phyloP scores from a whole-genome alignment of 306 rosid species.

The Quillaja saponaria region DNA sequence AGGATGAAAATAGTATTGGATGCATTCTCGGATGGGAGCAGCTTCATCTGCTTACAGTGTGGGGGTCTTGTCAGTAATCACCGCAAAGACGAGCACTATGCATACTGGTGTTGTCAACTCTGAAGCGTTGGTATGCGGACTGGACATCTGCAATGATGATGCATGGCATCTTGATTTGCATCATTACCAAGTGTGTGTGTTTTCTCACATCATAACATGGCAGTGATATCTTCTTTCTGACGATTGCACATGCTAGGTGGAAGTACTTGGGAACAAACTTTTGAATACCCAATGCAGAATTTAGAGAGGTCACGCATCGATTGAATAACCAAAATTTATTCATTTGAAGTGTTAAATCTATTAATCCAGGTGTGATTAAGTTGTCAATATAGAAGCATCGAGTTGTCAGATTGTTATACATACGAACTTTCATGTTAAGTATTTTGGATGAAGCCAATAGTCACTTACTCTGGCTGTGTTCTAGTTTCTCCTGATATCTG shows the following conservation, averaged over 20 bases:
- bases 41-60: conserved; percentile 89
- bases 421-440: conserved; percentile 30
- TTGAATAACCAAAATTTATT: conserved; percentile 17
- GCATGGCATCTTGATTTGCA: conserved; percentile 31
- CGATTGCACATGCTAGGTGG: conserved; percentile 12
- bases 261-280: conserved; percentile 9
- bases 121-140: conserved; percentile 12
- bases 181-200: conserved; percentile 7
- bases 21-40: conserved; percentile 93
- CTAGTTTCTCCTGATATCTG: not conserved
- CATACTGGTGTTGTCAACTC: conserved; percentile 80
- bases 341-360: conserved; percentile 27
- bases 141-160: conserved; percentile 24
- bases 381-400: conserved; percentile 21
- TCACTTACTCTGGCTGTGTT: not conserved
- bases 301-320: conserved; percentile 21
- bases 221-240: not conserved
- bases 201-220: not conserved
- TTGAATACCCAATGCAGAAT: conserved; percentile 18
- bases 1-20: conserved; percentile 87
- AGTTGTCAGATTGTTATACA: conserved; percentile 7
- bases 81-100: conserved; percentile 85
- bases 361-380: conserved; percentile 30
- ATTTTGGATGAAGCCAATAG: conserved; percentile 10
- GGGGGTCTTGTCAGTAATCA: conserved; percentile 94